phyloP scores from a whole-genome alignment of 2,329 filamentous ascomycete genomes.

The Samsoniella hepiali region DNA sequence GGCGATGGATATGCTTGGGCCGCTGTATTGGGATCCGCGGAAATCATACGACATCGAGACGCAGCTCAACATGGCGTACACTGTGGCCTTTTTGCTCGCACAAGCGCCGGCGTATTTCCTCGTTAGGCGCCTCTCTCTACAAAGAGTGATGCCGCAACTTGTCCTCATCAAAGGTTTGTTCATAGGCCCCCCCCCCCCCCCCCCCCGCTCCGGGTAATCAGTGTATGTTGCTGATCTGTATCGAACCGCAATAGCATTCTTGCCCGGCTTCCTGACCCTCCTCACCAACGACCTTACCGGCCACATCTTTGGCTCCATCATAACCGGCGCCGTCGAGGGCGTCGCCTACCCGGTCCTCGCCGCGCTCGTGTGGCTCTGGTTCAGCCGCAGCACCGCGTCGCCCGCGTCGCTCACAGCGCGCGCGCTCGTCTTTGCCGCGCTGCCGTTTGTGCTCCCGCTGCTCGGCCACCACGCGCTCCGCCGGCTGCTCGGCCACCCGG shows the following conservation, averaged over 20 bases:
- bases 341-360: neutral
- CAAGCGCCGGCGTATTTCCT: neutral
- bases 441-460: neutral
- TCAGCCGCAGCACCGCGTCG: neutral
- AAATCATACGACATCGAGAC: too few species aligned
- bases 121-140: neutral
- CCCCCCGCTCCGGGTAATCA: too few species aligned
- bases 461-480: neutral
- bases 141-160: neutral
- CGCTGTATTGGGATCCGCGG: too few species aligned
- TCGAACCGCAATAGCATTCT: neutral
- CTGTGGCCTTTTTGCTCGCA: neutral
- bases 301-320: too few species aligned
- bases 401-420: neutral
- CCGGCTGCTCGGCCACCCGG: neutral
- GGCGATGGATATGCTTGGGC: neutral
- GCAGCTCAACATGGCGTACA: neutral
- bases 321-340: neutral
- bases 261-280: neutral
- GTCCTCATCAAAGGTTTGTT: neutral
- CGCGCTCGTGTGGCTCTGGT: neutral
- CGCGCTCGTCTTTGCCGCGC: neutral
- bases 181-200: too few species aligned
- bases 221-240: neutral
- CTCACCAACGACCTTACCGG: neutral